Percentiles rank a stretch among this genome's conserved stretches.
These are phyloP conservation scores for Ploettnerulaceae sp. DNA, from an alignment of 2,329 filamentous ascomycete genomes.

Conservation along the genomic window DNA sequence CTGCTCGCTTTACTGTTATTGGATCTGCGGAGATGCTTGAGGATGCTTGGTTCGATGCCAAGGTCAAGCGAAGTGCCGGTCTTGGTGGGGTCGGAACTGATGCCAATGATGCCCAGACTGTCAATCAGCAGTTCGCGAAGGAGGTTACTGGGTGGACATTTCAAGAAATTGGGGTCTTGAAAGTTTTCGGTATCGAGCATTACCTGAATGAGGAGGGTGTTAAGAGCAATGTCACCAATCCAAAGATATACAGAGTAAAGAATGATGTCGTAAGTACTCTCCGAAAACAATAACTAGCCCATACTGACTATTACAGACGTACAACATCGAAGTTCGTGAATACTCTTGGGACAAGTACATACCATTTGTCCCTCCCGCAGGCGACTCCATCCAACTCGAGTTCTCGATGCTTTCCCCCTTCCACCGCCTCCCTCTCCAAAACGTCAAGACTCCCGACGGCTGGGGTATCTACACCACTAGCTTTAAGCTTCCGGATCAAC, in stretches of 20 bases:
- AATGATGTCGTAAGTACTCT: constrained; percentile 78
- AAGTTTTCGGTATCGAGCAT: constrained; percentile 79
- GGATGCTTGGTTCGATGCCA: constrained; percentile 82
- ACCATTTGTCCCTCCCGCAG: constrained; percentile 65
- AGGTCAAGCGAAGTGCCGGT: constrained; percentile 51
- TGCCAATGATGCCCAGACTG: constrained; percentile 51
- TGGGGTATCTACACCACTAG: constrained; percentile 67
- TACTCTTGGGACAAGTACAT: constrained; percentile 69
- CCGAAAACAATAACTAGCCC: background rate
- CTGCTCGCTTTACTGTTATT: constrained; percentile 79
- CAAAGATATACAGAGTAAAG: constrained; percentile 90
- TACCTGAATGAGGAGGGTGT: constrained; percentile 54
- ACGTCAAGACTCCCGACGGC: constrained; percentile 53
- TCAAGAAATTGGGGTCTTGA: constrained; percentile 85
- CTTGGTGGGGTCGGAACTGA: constrained; percentile 44
- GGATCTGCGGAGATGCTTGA: constrained; percentile 83
- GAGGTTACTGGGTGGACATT: constrained; percentile 92
- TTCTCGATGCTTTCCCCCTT: constrained; percentile 99
- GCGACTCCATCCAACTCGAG: constrained; percentile 83
- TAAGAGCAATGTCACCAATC: constrained; percentile 59
- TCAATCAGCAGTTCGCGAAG: constrained; percentile 81
- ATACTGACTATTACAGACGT: constrained; percentile 17
- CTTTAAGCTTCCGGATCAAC: constrained; percentile 89
- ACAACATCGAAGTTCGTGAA: constrained; percentile 75
- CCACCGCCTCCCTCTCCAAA: constrained; percentile 73